Evolutionary conservation across 75 land plant species (phyloP), one percentile per base, ranked within the genome.

Genomic region (Pinus tabuliformis): DNA sequence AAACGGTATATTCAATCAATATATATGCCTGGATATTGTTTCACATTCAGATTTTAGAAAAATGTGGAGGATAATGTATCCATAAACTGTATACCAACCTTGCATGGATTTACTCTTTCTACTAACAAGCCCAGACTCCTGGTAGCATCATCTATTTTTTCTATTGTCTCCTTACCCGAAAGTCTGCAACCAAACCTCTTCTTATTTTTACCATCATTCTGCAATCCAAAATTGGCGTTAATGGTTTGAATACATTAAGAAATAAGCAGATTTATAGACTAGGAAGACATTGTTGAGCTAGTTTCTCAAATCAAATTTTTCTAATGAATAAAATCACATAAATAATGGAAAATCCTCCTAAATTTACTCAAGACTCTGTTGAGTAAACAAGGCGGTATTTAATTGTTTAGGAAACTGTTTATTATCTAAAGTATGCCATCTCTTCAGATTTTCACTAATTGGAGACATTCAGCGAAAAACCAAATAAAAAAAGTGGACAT

Each of bases 71-170:
- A 1, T 33, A 58, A 20, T 20, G 8, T 45, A 16, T 62, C 39
- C n/a, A 68, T 39, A 68, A 7, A 57, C n/a, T 36, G 37, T n/a
- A 70, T 4, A 21, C 20, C 36, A 71, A 85, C 89, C 84, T 82
- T 82, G 74, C 73, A 71, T 37, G 60, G 58, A 33, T 85, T 88
- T 62, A 59, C 70, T 60, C 80, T 78, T 77, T 85, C 75, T 58
- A 85, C 78, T 30, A 81, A 79, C 12, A 86, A 74, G 15, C 76
- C 70, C 57, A 70, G 81, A 76, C 62, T 86, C 57, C 73, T 83
- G 56, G 82, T 88, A 24, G 85, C 88, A 66, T 58, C 83, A 70
- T 85, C 83, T 17, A 86, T 79, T 81, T 79, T 85, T 54, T 66
- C 73, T 57, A 83, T 59, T 13, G 88, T 88, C 73, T 83, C 88